These are phyloP conservation scores for Heterobasidion irregulare DNA, from an alignment of 1,284 basidiomycete genomes.

Conservation along the genomic window DNA sequence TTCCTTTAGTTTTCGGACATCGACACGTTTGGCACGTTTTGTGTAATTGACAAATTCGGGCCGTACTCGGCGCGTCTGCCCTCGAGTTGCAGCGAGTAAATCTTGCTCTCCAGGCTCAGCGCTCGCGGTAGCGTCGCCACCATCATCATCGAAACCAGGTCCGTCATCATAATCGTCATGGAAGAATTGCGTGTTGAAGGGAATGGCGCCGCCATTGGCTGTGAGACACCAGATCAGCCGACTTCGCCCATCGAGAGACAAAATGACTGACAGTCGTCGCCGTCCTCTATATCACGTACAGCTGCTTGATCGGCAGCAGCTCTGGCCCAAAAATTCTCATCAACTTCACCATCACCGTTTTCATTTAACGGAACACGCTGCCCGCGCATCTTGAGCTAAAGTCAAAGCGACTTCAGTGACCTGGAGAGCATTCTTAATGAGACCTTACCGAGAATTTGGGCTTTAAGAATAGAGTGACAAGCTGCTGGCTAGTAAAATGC, in stretches of 20 bases:
- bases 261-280: constrained; percentile 50
- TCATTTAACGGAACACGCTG: constrained; percentile 48
- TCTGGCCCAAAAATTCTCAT: constrained; percentile 93
- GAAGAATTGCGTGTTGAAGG: constrained; percentile 97
- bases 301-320: constrained; percentile 78
- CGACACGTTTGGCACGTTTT: constrained; percentile 93
- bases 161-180: constrained; percentile 85
- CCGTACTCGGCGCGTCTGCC: constrained; percentile 70
- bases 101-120: constrained; percentile 77
- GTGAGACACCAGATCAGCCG: neutral
- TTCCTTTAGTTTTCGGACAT: constrained; percentile 95
- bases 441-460: constrained; percentile 81
- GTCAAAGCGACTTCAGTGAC: neutral
- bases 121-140: constrained; percentile 29
- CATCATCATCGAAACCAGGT: constrained; percentile 71
- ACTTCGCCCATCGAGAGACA: neutral
- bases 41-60: constrained; percentile 94
- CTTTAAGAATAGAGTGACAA: constrained; percentile 91
- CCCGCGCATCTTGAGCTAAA: constrained; percentile 78
- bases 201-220: constrained; percentile 49
- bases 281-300: constrained; percentile 43
- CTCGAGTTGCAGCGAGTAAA: constrained; percentile 74
- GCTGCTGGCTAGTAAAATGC: constrained; percentile 89
- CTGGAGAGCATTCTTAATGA: constrained; percentile 1
- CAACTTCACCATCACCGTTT: constrained; percentile 74